Percentiles rank a stretch among this genome's conserved stretches.
phyloP scores from a whole-genome alignment of 306 rosid species.

The Potentilla sterilis region DNA sequence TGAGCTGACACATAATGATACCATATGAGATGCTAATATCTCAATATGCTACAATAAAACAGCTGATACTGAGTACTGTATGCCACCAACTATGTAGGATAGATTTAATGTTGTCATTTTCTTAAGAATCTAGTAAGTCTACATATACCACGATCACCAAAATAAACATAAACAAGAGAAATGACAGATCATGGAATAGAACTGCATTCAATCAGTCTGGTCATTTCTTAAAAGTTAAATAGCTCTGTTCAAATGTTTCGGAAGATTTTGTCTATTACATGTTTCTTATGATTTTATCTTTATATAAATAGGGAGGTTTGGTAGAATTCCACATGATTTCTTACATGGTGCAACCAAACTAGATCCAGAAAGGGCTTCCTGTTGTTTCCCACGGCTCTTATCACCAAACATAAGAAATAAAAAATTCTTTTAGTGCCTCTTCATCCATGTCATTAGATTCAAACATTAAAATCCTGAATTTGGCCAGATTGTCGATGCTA shows the following conservation, averaged over 20 bases:
- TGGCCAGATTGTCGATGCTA: not conserved
- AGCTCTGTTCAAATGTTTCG: not conserved
- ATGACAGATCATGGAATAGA: not conserved
- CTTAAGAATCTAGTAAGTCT: not conserved
- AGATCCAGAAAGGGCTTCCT: too few species aligned
- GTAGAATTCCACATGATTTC: not conserved
- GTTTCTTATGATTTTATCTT: not conserved
- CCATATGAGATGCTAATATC: not conserved
- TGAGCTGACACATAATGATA: not conserved
- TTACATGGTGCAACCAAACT: not conserved
- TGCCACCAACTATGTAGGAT: conserved; percentile 1
- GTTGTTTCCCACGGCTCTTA: too few species aligned
- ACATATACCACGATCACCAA: not conserved
- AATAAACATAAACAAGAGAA: not conserved
- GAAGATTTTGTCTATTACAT: not conserved
- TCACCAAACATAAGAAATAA: too few species aligned
- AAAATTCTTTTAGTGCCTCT: not conserved
- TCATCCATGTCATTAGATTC: not conserved
- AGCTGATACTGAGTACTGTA: not conserved
- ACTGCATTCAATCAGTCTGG: not conserved
- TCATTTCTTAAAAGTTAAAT: not conserved
- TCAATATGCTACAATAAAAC: not conserved
- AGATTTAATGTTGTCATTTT: not conserved
- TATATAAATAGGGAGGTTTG: not conserved
- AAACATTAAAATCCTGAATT: not conserved